These are phyloP conservation scores for Luffa aegyptiaca DNA, from an alignment of 306 rosid genomes.

Conservation along the genomic window DNA sequence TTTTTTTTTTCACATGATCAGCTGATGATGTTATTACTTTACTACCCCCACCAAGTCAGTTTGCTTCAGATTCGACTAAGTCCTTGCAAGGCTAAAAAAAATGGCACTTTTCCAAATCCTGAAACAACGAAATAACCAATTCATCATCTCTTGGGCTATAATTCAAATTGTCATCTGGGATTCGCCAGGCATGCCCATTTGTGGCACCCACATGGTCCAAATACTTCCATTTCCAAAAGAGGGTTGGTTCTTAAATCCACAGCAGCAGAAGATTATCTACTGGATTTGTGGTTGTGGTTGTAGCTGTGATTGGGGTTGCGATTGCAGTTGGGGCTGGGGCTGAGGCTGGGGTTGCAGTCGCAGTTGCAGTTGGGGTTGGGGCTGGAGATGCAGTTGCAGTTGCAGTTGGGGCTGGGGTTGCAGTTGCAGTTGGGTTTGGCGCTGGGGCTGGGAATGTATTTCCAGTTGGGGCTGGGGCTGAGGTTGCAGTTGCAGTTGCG, in stretches of 20 bases:
- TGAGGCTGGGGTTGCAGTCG: background rate
- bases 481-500: background rate
- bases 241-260: background rate
- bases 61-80: background rate
- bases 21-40: slow-evolving; percentile 1
- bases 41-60: slow-evolving; percentile 11
- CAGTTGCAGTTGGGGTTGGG: background rate
- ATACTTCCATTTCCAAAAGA: background rate
- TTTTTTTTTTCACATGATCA: background rate
- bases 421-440: background rate
- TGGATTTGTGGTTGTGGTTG: slow-evolving; percentile 2
- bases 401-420: background rate
- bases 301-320: background rate
- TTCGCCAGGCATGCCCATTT: background rate
- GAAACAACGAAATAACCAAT: background rate
- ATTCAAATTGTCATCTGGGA: background rate
- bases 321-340: background rate
- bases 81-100: background rate
- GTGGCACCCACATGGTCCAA: background rate
- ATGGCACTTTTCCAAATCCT: background rate
- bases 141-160: background rate
- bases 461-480: background rate
- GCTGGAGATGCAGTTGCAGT: background rate
- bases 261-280: background rate
- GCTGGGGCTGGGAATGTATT: background rate